Conservation (phyloP, 805 yeast genomes). For the Ogataea wickerhamii region DNA sequence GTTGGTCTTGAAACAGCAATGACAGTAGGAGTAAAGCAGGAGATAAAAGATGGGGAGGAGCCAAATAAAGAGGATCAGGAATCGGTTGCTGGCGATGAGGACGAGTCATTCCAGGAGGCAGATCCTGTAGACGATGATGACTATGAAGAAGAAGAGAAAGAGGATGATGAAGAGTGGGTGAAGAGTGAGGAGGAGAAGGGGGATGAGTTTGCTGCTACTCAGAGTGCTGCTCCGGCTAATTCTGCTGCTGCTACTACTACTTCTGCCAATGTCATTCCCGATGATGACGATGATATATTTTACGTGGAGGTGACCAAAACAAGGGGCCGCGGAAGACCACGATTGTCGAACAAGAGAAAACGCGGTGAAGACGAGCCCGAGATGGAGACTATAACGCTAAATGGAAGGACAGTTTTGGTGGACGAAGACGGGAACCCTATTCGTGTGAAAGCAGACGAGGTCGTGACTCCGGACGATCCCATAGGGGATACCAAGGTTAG, state of each 20-base stretch:
- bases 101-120: conserved; percentile 18
- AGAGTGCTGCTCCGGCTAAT: conserved; percentile 13
- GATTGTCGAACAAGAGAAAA: conserved; percentile 23
- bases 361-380: conserved; percentile 26
- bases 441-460: conserved; percentile 70
- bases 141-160: conserved; percentile 21
- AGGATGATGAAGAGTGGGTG: conserved; percentile 22
- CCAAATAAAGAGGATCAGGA: not conserved
- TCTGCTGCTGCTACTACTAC: too few relatives aligned
- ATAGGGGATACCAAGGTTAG: conserved; percentile 76
- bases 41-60: not conserved
- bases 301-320: conserved; percentile 17
- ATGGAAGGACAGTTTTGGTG: conserved; percentile 20
- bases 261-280: too few relatives aligned
- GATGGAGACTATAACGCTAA: conserved; percentile 31
- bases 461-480: conserved; percentile 68
- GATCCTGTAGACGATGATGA: conserved; percentile 23
- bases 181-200: conserved; percentile 15
- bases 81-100: conserved; percentile 8
- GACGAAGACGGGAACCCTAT: conserved; percentile 70
- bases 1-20: too few relatives aligned
- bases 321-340: conserved; percentile 33
- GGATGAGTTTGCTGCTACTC: too few relatives aligned
- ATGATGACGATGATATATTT: conserved; percentile 20
- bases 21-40: too few relatives aligned